Percentiles rank a stretch among this genome's conserved stretches.
phyloP scores from a whole-genome alignment of 495 filamentous ascomycete species.

The Chaetomium cochliodes region DNA sequence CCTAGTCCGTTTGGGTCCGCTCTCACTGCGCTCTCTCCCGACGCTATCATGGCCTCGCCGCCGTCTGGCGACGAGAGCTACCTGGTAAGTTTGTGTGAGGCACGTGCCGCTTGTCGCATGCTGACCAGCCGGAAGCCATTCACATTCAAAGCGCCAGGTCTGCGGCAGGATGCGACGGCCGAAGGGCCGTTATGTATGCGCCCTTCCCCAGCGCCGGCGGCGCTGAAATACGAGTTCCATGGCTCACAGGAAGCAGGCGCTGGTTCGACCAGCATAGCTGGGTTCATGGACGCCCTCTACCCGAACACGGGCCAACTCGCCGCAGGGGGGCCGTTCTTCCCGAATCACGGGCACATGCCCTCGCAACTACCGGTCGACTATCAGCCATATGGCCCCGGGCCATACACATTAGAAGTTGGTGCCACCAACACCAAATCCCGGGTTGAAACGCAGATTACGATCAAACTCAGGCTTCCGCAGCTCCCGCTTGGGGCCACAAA shows the following conservation, averaged over 20 bases:
- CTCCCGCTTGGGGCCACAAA: conserved; percentile 71
- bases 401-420: conserved; percentile 19
- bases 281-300: not conserved
- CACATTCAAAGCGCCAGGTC: not conserved
- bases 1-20: conserved; percentile 18
- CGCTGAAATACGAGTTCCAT: conserved; percentile 18
- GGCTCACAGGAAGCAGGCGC: conserved; percentile 11
- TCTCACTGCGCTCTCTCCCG: not conserved
- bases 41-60: conserved; percentile 18
- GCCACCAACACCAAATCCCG: conserved; percentile 64
- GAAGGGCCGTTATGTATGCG: conserved; percentile 11
- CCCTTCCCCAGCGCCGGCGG: conserved; percentile 2
- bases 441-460: conserved; percentile 90
- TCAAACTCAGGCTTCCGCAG: conserved; percentile 70
- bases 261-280: not conserved
- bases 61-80: conserved; percentile 2
- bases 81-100: not conserved
- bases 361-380: conserved; percentile 9
- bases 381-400: conserved; percentile 11
- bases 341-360: not conserved
- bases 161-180: not conserved
- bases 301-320: not conserved
- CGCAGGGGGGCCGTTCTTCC: conserved; percentile 9
- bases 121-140: conserved; percentile 15
- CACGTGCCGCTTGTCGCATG: not conserved